These are phyloP conservation scores for Leptodermis oblonga DNA, from an alignment of 257 asterid species.

Conservation along the genomic window DNA sequence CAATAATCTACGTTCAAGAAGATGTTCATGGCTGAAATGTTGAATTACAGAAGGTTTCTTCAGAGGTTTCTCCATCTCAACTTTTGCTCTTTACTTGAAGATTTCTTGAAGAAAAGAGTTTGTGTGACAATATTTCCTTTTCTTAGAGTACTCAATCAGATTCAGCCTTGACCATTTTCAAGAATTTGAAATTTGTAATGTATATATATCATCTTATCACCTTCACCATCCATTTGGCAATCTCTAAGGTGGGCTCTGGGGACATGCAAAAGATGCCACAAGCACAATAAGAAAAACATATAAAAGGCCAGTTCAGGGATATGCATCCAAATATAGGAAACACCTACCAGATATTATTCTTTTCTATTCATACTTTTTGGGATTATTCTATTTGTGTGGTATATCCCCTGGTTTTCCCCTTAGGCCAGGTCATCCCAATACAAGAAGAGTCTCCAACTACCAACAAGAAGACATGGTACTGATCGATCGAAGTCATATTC, in stretches of 20 bases:
- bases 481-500: not conserved
- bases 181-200: not conserved
- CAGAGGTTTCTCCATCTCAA: conserved; percentile 25
- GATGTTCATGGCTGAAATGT: conserved; percentile 54
- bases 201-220: not conserved
- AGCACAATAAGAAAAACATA: not conserved
- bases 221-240: conserved; percentile 17
- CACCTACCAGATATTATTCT: not conserved
- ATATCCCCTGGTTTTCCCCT: not conserved
- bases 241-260: conserved; percentile 1
- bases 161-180: not conserved
- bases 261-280: not conserved
- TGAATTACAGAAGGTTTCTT: conserved; percentile 10
- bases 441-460: not conserved
- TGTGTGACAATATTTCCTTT: not conserved
- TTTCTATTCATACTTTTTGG: not conserved
- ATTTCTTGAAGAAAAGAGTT: not conserved
- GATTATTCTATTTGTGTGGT: not conserved
- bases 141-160: not conserved
- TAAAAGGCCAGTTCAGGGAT: not conserved
- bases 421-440: conserved; percentile 12
- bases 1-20: conserved; percentile 18
- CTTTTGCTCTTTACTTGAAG: no score
- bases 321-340: not conserved
- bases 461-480: not conserved